phyloP scores from a whole-genome alignment of 495 filamentous ascomycete species.

The Daldinia vernicosa region DNA sequence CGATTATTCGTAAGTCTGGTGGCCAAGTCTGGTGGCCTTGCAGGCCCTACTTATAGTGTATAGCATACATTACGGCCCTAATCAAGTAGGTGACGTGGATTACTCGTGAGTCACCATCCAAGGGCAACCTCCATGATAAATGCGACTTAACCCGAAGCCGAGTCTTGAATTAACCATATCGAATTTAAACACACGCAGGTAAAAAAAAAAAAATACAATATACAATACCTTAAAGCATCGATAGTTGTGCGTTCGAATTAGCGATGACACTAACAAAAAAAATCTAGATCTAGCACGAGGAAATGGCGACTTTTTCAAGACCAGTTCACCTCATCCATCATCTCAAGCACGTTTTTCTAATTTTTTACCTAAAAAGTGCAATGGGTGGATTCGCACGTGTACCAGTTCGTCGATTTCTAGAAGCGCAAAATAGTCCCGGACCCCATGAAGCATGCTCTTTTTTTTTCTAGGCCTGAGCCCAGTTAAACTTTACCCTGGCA shows the following conservation, averaged over 20 bases:
- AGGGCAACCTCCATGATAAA: too few relatives aligned
- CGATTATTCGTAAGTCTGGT: too few relatives aligned
- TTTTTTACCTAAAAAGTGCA: conserved; percentile 18
- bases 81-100: too few relatives aligned
- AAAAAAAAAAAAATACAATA: background rate
- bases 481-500: conserved; percentile 8
- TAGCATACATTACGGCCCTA: too few relatives aligned
- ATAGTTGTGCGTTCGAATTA: conserved; percentile 13
- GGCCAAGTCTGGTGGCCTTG: too few relatives aligned
- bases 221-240: conserved; percentile 1
- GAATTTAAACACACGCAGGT: background rate
- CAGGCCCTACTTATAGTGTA: too few relatives aligned
- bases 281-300: conserved; percentile 24
- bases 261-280: background rate
- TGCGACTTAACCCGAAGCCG: background rate
- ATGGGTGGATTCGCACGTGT: conserved; percentile 37
- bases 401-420: conserved; percentile 27
- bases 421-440: conserved; percentile 21
- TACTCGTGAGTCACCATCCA: too few relatives aligned
- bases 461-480: conserved; percentile 3
- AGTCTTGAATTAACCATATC: background rate
- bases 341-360: conserved; percentile 43
- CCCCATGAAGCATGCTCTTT: conserved; percentile 14
- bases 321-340: conserved; percentile 42
- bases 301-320: conserved; percentile 33